Conservation (phyloP, 768 basidiomycete genomes). For the Sarcodon sp. region DNA sequence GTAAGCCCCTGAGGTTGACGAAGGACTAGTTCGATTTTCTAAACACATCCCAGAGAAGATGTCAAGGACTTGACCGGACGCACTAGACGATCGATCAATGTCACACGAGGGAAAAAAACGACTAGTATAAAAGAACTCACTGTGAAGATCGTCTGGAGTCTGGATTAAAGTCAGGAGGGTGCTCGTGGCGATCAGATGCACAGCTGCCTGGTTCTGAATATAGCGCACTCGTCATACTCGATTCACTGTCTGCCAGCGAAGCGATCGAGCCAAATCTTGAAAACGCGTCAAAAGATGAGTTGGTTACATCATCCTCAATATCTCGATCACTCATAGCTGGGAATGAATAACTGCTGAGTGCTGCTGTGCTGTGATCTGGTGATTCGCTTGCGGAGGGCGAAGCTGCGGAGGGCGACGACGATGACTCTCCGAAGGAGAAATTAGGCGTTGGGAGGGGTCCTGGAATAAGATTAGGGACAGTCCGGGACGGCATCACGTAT, state of each 20-base stretch:
- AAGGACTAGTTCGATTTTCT: too few species aligned
- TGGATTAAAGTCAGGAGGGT: neutral
- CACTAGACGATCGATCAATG: slow-evolving; percentile 4
- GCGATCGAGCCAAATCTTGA: slow-evolving; percentile 11
- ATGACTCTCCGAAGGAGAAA: slow-evolving; percentile 15
- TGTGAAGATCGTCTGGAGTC: neutral
- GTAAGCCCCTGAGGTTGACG: too few species aligned
- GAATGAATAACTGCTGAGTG: neutral
- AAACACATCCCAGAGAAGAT: slow-evolving; percentile 6
- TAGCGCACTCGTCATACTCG: slow-evolving; percentile 15
- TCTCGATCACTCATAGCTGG: neutral
- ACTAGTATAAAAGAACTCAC: neutral
- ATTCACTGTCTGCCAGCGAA: slow-evolving; percentile 15
- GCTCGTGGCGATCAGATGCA: neutral
- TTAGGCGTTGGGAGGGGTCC: slow-evolving; percentile 15
- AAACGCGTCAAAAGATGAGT: neutral
- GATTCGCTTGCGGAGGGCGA: slow-evolving; percentile 5
- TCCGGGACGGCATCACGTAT: slow-evolving; percentile 9
- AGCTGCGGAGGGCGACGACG: slow-evolving; percentile 5
- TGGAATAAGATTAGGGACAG: slow-evolving; percentile 7
- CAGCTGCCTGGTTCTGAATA: slow-evolving; percentile 9
- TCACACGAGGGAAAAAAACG: neutral
- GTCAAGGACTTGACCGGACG: slow-evolving; percentile 10
- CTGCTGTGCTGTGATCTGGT: neutral
- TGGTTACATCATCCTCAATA: neutral